Conservation (phyloP, 2,329 filamentous ascomycete species). For the Epichloe elymi region DNA sequence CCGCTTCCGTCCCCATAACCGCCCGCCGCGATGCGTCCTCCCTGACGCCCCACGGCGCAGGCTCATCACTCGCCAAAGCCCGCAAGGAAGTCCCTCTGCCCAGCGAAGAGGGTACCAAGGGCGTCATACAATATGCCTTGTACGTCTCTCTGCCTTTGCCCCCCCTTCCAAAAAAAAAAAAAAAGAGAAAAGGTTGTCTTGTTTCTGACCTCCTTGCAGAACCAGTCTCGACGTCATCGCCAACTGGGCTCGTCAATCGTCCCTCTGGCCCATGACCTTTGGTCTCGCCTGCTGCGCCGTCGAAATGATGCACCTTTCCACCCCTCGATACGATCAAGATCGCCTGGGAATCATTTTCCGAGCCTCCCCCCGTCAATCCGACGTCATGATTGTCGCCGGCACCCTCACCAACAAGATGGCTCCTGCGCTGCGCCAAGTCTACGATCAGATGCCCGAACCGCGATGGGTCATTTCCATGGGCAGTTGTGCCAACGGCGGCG, state of each 20-base stretch:
- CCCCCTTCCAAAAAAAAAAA: no score
- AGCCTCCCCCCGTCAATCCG: conserved; percentile 68
- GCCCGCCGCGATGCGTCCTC: conserved; percentile 51
- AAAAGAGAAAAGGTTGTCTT: no score
- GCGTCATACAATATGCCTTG: conserved; percentile 74
- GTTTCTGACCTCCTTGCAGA: conserved; percentile 26
- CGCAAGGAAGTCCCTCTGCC: conserved; percentile 63
- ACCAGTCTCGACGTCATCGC: conserved; percentile 66
- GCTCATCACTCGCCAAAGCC: conserved; percentile 38
- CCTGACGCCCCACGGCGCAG: conserved; percentile 38
- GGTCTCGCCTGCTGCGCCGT: conserved; percentile 79
- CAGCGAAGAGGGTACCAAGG: conserved; percentile 69
- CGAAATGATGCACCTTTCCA: conserved; percentile 88
- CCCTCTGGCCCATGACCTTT: conserved; percentile 81
- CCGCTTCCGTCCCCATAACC: conserved; percentile 50
- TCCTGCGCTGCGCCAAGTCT: conserved; percentile 75
- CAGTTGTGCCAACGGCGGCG: conserved; percentile 71
- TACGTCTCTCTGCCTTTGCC: conserved; percentile 33
- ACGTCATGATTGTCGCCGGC: conserved; percentile 88
- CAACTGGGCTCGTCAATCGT: conserved; percentile 77
- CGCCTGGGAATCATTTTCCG: conserved; percentile 83
- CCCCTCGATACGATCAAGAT: conserved; percentile 81
- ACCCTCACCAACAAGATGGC: conserved; percentile 97
- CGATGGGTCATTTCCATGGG: conserved; percentile 79
- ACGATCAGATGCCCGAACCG: conserved; percentile 91